Evolutionary conservation across 345 rosid species (phyloP).

Genomic region (Boechera retrofracta): DNA sequence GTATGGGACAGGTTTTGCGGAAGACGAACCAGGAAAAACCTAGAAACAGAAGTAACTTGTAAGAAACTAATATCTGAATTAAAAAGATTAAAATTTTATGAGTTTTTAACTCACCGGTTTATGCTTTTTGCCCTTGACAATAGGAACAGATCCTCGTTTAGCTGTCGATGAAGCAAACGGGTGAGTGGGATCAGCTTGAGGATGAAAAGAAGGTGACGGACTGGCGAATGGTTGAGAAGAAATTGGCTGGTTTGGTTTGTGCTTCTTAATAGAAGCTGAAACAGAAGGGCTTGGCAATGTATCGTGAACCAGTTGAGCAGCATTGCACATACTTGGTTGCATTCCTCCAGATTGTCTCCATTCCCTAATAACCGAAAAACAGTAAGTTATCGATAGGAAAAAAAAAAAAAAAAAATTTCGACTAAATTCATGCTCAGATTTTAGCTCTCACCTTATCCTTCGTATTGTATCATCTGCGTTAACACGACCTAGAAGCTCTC

Average conservation of each 20-base stretch:
- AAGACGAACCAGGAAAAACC: slow-evolving; percentile 65
- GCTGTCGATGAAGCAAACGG: slow-evolving; percentile 65
- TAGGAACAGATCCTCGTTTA: slow-evolving; percentile 63
- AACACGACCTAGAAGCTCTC: slow-evolving; percentile 81
- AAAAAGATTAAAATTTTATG: slow-evolving; percentile 2
- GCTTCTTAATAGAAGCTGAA: slow-evolving; percentile 79
- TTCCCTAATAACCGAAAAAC: slow-evolving; percentile 58
- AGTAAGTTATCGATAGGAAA: slow-evolving; percentile 11
- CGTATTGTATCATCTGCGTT: slow-evolving; percentile 71
- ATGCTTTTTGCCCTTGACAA: slow-evolving; percentile 75
- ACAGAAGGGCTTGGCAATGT: slow-evolving; percentile 76
- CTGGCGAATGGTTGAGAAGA: slow-evolving; percentile 70
- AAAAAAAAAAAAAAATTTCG: slow-evolving; percentile 14
- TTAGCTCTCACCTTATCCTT: slow-evolving; percentile 65
- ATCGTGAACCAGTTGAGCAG: slow-evolving; percentile 65
- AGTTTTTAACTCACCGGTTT: slow-evolving; percentile 62
- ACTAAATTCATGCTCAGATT: slow-evolving; percentile 12
- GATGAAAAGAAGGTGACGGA: slow-evolving; percentile 66
- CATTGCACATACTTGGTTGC: slow-evolving; percentile 61
- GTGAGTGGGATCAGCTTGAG: slow-evolving; percentile 60
- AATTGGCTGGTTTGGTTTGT: slow-evolving; percentile 58
- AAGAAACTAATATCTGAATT: not conserved
- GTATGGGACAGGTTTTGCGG: slow-evolving; percentile 62
- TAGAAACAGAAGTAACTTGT: slow-evolving; percentile 39
- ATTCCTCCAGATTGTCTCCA: slow-evolving; percentile 82